Conservation (phyloP, 306 rosid genomes). For the Geum urbanum region DNA sequence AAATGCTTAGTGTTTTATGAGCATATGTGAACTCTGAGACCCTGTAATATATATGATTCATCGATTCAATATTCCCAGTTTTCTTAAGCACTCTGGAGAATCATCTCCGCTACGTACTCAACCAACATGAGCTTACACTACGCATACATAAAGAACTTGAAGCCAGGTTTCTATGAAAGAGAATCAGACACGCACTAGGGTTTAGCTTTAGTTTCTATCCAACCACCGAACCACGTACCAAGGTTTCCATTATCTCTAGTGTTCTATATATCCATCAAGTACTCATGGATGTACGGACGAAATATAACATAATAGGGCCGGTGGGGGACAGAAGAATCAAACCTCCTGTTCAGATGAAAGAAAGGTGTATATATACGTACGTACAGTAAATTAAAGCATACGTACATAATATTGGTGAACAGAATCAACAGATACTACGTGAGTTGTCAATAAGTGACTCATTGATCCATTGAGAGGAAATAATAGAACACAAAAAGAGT, state of each 20-base stretch:
- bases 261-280: neutral
- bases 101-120: neutral
- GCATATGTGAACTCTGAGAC: neutral
- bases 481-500: neutral
- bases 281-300: conserved; percentile 3
- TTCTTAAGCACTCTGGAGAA: neutral
- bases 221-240: conserved; percentile 1
- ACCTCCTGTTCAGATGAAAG: neutral
- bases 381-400: neutral
- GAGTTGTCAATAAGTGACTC: neutral
- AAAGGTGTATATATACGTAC: neutral
- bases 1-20: too few species aligned
- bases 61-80: neutral
- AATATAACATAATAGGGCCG: neutral
- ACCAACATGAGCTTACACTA: neutral
- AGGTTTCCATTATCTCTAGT: neutral
- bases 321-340: neutral
- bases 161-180: neutral
- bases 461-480: neutral
- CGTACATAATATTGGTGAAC: neutral
- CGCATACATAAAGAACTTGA: neutral
- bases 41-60: neutral
- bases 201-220: neutral
- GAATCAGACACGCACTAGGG: neutral
- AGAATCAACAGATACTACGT: neutral